Evolutionary conservation across 768 basidiomycete species (phyloP).

Genomic region (Trametes coccinea): DNA sequence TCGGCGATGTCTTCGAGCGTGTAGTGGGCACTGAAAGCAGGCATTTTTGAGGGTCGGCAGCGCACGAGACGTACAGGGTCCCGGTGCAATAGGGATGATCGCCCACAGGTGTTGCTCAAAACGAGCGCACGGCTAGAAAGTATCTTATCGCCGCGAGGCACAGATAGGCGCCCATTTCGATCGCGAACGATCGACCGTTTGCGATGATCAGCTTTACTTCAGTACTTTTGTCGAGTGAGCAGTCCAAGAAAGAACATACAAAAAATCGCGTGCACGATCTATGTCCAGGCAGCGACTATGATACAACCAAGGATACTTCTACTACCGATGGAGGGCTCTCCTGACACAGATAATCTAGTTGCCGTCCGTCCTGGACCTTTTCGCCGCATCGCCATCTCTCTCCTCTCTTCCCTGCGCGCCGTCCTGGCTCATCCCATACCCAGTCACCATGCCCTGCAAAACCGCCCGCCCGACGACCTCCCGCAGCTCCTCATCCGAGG

Average conservation of each 20-base stretch:
- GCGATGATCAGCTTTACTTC: no score
- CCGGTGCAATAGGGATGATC: background rate
- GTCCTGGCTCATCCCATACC: conserved; percentile 50
- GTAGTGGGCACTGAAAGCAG: conserved; percentile 27
- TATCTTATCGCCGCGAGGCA: conserved; percentile 17
- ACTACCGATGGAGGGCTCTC: background rate
- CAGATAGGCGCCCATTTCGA: conserved; percentile 15
- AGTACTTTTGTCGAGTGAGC: background rate
- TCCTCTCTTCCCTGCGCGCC: conserved; percentile 15
- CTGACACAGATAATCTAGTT: background rate
- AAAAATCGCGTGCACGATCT: no score
- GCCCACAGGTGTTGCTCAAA: background rate
- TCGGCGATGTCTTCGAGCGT: conserved; percentile 32
- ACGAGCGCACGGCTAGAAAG: background rate
- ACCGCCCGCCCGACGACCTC: conserved; percentile 65
- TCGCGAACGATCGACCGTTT: conserved; percentile 6
- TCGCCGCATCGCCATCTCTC: conserved; percentile 26
- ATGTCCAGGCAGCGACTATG: background rate
- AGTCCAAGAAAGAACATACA: no score
- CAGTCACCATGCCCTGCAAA: conserved; percentile 62
- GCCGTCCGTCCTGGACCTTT: conserved; percentile 31
- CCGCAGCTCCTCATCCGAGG: conserved; percentile 63
- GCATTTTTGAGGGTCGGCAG: conserved; percentile 11
- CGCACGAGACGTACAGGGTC: background rate
- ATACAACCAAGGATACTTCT: background rate